Base-by-base conservation (phyloP, 768 basidiomycete genomes). In the Boletus eberwhitei region DNA sequence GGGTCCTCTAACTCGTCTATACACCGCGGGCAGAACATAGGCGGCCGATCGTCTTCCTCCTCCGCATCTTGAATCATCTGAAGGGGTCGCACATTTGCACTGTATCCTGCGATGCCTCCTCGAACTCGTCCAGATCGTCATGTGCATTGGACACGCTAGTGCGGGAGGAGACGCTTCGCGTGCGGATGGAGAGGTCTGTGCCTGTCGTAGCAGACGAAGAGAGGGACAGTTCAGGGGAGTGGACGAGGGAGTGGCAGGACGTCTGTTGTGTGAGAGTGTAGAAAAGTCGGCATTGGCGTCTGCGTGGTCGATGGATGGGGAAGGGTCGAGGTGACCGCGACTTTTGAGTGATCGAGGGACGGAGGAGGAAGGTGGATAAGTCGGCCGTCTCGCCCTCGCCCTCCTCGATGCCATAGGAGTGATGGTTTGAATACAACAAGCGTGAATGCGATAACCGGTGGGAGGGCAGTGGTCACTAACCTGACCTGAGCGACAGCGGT, bases 1-100 rank as follows among this genome's bases (percentile, higher is more conserved):
- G 70, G 68, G 43, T 70, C 70, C 8, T 74, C 75, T 8, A 85
- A 58, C 60, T 86, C 81, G 62, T 85, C 83, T 49, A 85, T 85
- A 64, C 83, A 84, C 2, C 63, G 71, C 2, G 77, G 73, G n/a
- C 45, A 68, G 14, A 69, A 67, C 13, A 43, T 57, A 13, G 67
- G 57, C 17, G 64, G 59, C 19, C 50, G 59, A 53, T 71, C 38
- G 64, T 73, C 49, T 50, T 67, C 55, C 22, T 65, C 55, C 48
- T 69, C 59, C 22, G 65, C 26, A 70, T 73, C 46, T 4, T 70
- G 70, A 47, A 76, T 77, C 43, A 60, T 61, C 29, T n/a, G 55
- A 17, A 8, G 52, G 6, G 57, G 50, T 61, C 47, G 26, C 63
- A 56, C 19, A 45, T 17, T 16, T 64, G 64, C 11, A 60, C 7